phyloP scores from a whole-genome alignment of 257 asterid genomes.

The Nyctanthes arbortristis region DNA sequence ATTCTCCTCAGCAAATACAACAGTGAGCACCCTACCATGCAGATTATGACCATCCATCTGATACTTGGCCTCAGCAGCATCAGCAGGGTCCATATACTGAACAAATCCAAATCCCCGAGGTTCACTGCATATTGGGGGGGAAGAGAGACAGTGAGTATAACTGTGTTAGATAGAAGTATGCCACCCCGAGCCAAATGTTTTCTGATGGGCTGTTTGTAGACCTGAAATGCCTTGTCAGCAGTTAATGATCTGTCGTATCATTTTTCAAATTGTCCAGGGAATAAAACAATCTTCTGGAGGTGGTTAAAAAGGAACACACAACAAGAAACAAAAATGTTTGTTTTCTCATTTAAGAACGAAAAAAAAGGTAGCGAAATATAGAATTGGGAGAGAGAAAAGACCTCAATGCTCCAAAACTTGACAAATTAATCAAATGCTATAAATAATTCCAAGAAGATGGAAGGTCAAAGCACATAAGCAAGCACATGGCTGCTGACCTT shows the following conservation, averaged over 20 bases:
- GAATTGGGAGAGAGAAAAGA: not conserved
- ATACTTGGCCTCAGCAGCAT: constrained; percentile 89
- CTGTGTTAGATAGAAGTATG: not conserved
- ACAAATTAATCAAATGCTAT: constrained; percentile 18
- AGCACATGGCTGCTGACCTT: constrained; percentile 92
- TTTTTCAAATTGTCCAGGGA: too few species aligned
- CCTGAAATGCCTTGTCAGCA: not conserved
- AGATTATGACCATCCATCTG: constrained; percentile 85
- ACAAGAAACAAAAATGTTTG: too few species aligned
- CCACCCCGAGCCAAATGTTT: too few species aligned
- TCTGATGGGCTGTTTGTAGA: constrained; percentile 4
- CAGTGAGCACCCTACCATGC: constrained; percentile 88
- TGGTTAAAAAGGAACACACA: too few species aligned
- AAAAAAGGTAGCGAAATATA: not conserved
- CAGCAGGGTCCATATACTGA: constrained; percentile 88
- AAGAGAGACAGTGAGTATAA: constrained; percentile 8
- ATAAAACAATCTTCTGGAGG: too few species aligned
- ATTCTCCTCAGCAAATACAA: constrained; percentile 94
- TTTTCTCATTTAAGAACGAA: too few species aligned
- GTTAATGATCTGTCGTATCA: not conserved
- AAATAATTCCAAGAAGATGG: constrained; percentile 42
- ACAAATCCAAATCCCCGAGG: constrained; percentile 97
- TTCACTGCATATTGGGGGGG: constrained; percentile 47
- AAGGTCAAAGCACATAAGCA: constrained; percentile 69
- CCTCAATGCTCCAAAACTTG: constrained; percentile 22